Percentiles rank a stretch among this genome's conserved stretches.
Evolutionary conservation across 768 basidiomycete species (phyloP).

Genomic region (Grammothele lineata): DNA sequence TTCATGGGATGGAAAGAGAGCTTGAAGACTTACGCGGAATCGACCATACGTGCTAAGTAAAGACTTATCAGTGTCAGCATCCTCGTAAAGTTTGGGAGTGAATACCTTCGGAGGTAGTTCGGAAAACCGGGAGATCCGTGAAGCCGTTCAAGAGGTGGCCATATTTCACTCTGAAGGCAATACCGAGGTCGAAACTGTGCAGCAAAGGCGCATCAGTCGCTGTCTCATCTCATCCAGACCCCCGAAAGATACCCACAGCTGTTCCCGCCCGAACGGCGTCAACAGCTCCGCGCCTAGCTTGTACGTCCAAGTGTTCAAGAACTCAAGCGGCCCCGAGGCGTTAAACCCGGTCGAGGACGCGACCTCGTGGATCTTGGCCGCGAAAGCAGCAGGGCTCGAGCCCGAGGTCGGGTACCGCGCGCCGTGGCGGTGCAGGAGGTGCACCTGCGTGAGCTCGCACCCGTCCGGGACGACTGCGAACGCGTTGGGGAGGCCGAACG

Average conservation of each 20-base stretch:
- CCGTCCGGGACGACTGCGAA: slow-evolving; percentile 42
- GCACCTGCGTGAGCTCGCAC: slow-evolving; percentile 43
- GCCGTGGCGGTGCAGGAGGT: slow-evolving; percentile 39
- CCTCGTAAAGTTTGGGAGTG: background rate
- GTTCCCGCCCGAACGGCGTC: slow-evolving; percentile 43
- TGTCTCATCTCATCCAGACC: background rate
- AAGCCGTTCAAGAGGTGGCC: slow-evolving; percentile 40
- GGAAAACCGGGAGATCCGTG: slow-evolving; percentile 44
- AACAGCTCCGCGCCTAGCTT: slow-evolving; percentile 42
- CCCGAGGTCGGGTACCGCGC: slow-evolving; percentile 38
- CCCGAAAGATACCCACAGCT: slow-evolving; percentile 25
- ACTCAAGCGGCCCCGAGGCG: slow-evolving; percentile 35
- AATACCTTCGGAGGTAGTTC: slow-evolving; percentile 42
- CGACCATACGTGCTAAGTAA: slow-evolving; percentile 28
- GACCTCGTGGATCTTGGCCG: slow-evolving; percentile 20
- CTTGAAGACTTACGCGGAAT: slow-evolving; percentile 25
- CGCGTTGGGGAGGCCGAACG: slow-evolving; percentile 44
- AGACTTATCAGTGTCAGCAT: background rate
- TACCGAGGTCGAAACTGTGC: slow-evolving; percentile 35
- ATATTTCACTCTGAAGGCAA: slow-evolving; percentile 42
- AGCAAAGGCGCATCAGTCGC: background rate
- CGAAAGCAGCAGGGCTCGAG: slow-evolving; percentile 23
- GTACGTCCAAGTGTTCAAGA: slow-evolving; percentile 44
- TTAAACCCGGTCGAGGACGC: slow-evolving; percentile 26
- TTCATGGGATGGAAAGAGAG: slow-evolving; percentile 24